Base-by-base conservation (phyloP, 2,329 filamentous ascomycete genomes). In the Drechslerella coelobrocha region DNA sequence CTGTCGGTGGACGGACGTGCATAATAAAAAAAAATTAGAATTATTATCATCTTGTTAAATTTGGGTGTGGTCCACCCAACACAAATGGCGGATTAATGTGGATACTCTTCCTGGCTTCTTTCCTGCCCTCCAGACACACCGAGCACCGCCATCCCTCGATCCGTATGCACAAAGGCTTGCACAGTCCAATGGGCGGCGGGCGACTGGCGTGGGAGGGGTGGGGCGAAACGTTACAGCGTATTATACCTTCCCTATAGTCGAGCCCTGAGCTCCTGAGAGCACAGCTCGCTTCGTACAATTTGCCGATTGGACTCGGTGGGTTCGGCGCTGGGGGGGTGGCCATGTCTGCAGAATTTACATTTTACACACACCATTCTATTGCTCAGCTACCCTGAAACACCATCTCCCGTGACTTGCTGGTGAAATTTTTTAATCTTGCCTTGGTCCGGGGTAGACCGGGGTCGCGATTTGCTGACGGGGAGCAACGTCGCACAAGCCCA, bases 401-500 rank as follows among this genome's bases (percentile, higher is more conserved):
- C 26, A 39, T 60, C 52, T 68, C 63, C 63, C 63, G 63, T 68
- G 63, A 68, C 63, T 68, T 68, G 2, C 21, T 23, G n/a, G 34
- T n/a, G 34, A 27, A 61, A 61, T 59, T 61, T 51, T 34, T 52
- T 14, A 39, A 39, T 39, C 34, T 39, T 39, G 12, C 12, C 51
- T 51, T 48, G 21, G 45, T 60, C 63, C 55, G 63, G 63, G 56
- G 55, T 61, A 56, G 31, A 61, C 63, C 63, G 63, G 63, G 63
- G 63, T 68, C 24, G 12, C 12, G 12, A 39, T 17, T 56, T 41
- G 61, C 21, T 68, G 63, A 56, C 59, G 39, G 23, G 19, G 56
- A 52, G n/a, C 63, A 29, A 34, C 39, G 63, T 68, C 34, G 63
- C 56, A 68, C 63, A 68, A 61, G 56, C 62, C 61, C 62, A 68